Evolutionary conservation across 176 grass and related monocot genomes (phyloP), one percentile per base, ranked within the genome.

Genomic region (Themeda triandra): DNA sequence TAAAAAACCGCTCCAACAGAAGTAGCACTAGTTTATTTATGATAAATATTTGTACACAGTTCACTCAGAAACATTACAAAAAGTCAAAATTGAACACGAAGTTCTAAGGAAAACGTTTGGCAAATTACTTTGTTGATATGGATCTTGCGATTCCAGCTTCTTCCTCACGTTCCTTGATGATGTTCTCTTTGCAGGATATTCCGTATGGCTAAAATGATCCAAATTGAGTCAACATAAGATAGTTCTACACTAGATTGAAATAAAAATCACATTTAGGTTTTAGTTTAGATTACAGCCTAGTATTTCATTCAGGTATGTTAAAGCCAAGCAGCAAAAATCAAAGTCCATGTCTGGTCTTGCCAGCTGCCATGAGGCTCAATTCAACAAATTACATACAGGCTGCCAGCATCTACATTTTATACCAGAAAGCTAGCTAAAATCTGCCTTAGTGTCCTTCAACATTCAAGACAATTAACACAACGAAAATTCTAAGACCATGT

Each of bases 101-200:
- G 51, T 7, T 89, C 31, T 86, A 63, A 73, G 19, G 21, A 86
- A 86, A 77, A 23, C 80, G 48, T 78, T 13, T 79, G 51, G 14
- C 17, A 75, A 65, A 64, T 91, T 92, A 98, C 92, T 85, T 79
- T 68, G 80, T 90, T 85, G 95, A 91, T 24, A 98, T 77, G 58
- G 88, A 93, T 90, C 87, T 91, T 51, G 91, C 79, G 59, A 98
- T 98, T 88, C 95, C 95, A 28, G 92, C 95, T 93, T 98, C 95
- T 85, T 98, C 92, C 82, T 93, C 92, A 73, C 95, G 95, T 88
- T 98, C 95, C 83, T 98, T 98, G 69, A 93, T 85, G 63, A 93
- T 49, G 66, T 98, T 98, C 45, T 92, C 89, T 82, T 91, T 93
- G 85, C 95, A 95, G 23, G 92, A 91, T 29, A 98, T 98, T 84